Conservation (phyloP, 2,329 filamentous ascomycete species). For the Trichoderma sp. region DNA sequence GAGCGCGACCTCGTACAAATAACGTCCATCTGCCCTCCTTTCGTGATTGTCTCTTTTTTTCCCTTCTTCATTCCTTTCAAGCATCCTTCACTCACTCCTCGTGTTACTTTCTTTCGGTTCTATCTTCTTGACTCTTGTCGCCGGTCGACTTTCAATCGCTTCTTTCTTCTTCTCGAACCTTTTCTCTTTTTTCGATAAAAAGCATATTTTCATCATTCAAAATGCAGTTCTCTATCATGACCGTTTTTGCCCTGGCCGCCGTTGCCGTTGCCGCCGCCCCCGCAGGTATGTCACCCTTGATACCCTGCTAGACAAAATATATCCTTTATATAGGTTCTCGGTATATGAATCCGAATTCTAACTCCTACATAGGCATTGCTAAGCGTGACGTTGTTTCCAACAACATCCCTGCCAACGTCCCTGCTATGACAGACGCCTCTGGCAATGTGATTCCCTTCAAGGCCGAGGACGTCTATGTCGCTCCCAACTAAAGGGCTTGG, state of each 20-base stretch:
- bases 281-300: slow-evolving; percentile 26
- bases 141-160: slow-evolving; percentile 46
- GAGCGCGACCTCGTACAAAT: slow-evolving; percentile 18
- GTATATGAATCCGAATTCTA: background rate
- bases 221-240: slow-evolving; percentile 53
- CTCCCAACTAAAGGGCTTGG: slow-evolving; percentile 17
- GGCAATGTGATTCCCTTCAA: slow-evolving; percentile 49
- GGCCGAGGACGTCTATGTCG: slow-evolving; percentile 43
- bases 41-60: background rate
- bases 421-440: slow-evolving; percentile 47
- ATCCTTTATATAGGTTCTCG: background rate
- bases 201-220: slow-evolving; percentile 35
- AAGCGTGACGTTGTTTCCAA: slow-evolving; percentile 14
- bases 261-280: slow-evolving; percentile 47
- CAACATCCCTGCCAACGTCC: slow-evolving; percentile 31
- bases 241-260: slow-evolving; percentile 47
- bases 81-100: slow-evolving; percentile 20
- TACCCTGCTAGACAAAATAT: background rate
- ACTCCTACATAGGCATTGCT: slow-evolving; percentile 13
- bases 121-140: slow-evolving; percentile 39
- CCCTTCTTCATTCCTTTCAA: slow-evolving; percentile 17
- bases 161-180: slow-evolving; percentile 24
- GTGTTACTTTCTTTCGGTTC: slow-evolving; percentile 17
- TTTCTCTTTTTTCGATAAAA: background rate
- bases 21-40: slow-evolving; percentile 17